Base-by-base conservation (phyloP, 2,329 filamentous ascomycete species). In the Ilyonectria mors-panacis region DNA sequence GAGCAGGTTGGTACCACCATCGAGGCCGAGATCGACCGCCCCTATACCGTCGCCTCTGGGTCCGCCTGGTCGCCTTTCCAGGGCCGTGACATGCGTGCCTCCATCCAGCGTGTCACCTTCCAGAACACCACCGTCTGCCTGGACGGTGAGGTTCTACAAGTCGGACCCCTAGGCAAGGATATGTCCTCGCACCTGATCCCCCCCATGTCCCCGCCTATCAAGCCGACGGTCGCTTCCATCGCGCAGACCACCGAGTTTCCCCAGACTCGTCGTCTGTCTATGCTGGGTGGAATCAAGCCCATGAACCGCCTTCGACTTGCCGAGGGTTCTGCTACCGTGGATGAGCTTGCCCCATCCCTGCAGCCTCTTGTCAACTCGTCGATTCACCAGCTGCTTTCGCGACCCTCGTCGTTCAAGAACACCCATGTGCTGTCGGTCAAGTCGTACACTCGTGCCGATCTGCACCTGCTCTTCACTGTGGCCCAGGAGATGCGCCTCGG, bases 401-500 rank as follows among this genome's bases (percentile, higher is more conserved):
- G 89, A 74, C 81, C 86, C 61, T 97, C 95, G 3, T 88, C 92
- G 0, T 98, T 98, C 87, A 97, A 95, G 83, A 91, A 93, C 75
- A 90, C 94, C 71, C 93, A 98, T 77, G 93, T 99, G 53, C 85
- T 98, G 54, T 98, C 95, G 1, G 96, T 99, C 73, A 93, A 93
- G 78, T 93, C 97, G 79, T 97, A 98, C 85, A 91, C 86, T 55
- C 92, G 95, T 53, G 88, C 93, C 19, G 95, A 99, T 77, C 87
- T 99, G 56, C 96, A 98, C 81, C 84, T 97, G 68, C 89, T 99
- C 55, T 98, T 99, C 86, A 97, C 95, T 8, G 93, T 99, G 56
- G 96, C 96, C 1, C 94, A 97, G 81, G 96, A 99, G 84, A 98
- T 99, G 95, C 93, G 95, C 33, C 89, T 97, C 19, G 95, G 94